Conservation (phyloP, 495 filamentous ascomycete species). For the Podospora pseudoanserina region DNA sequence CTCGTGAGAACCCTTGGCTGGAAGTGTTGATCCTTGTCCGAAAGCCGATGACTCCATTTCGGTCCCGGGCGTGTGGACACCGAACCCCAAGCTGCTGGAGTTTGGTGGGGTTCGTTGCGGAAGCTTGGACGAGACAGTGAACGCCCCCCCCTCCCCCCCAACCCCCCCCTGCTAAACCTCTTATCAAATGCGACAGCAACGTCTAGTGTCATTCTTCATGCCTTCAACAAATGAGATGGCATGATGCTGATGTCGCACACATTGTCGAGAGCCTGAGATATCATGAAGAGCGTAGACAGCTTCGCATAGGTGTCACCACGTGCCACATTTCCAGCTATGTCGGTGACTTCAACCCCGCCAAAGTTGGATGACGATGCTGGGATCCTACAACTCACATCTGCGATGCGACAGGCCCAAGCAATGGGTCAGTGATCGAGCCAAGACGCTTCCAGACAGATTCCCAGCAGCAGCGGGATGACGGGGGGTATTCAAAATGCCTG, state of each 20-base stretch:
- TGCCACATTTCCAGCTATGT: neutral
- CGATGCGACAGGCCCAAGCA: neutral
- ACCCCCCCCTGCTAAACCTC: neutral
- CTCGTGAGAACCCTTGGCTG: neutral
- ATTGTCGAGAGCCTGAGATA: neutral
- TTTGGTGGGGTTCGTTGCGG: neutral
- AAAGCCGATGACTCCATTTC: neutral
- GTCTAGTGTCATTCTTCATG: neutral
- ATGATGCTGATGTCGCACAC: neutral
- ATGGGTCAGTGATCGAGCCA: neutral
- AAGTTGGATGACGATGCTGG: neutral
- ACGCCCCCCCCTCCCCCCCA: neutral
- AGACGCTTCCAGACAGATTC: neutral
- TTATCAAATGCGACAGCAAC: neutral
- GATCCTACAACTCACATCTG: neutral
- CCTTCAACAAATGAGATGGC: neutral
- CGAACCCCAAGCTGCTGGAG: neutral
- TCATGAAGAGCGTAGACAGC: neutral
- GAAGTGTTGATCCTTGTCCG: neutral
- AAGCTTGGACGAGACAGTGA: neutral
- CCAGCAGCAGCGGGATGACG: neutral
- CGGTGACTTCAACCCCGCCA: neutral
- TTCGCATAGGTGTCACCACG: neutral
- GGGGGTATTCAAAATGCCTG: neutral
- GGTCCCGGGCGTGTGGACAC: neutral